Conservation (phyloP, 2,329 filamentous ascomycete genomes). For the Colletotrichum sp. region DNA sequence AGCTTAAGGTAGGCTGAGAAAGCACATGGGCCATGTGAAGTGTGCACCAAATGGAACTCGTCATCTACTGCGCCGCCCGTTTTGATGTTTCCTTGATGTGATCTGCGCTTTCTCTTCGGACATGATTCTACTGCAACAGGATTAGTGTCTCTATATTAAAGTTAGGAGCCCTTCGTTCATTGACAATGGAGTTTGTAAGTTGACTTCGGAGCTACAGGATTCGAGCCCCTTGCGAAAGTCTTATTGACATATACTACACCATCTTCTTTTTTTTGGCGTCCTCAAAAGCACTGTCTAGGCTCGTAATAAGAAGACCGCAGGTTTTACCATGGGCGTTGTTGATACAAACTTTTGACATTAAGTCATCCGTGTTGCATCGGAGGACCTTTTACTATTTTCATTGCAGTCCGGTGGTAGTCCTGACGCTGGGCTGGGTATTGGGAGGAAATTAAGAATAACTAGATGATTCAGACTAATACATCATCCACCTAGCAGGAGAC, state of each 20-base stretch:
- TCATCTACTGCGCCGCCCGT: not conserved
- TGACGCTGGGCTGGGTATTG: no score
- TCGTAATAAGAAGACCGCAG: not conserved
- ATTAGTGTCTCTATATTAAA: fast-evolving
- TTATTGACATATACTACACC: not conserved
- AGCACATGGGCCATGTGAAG: not conserved
- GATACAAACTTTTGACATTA: not conserved
- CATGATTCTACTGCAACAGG: not conserved
- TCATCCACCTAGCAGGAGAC: no score
- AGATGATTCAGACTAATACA: no score
- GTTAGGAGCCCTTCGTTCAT: not conserved
- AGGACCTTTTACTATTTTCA: no score
- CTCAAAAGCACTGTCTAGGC: not conserved
- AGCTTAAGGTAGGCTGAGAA: not conserved
- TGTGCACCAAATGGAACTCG: not conserved
- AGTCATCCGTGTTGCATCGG: not conserved
- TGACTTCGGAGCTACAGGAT: not conserved
- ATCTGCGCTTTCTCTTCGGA: not conserved
- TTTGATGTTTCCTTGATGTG: fast-evolving
- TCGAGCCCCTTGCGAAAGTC: fast-evolving
- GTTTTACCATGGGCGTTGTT: not conserved
- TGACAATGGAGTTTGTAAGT: not conserved
- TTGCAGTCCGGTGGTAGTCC: no score
- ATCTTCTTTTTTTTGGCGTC: not conserved
- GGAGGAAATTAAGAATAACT: no score